phyloP scores from a whole-genome alignment of 2,329 filamentous ascomycete genomes.

The Coniochaeta sp. region DNA sequence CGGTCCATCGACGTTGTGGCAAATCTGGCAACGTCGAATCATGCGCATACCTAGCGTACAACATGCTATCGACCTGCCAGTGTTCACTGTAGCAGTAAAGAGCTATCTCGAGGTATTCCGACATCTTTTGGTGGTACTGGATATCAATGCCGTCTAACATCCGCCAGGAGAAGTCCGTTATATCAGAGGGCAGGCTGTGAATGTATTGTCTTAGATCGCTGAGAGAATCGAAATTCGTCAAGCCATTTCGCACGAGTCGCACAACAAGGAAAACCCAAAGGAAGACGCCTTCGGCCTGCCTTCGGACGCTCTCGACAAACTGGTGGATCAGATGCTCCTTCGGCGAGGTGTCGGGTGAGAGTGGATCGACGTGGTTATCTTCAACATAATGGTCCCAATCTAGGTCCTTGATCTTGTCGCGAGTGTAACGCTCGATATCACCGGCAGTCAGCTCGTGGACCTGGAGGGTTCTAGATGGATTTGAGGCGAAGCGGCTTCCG shows the following conservation, averaged over 20 bases:
- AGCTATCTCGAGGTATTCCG: neutral
- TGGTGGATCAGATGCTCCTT: neutral
- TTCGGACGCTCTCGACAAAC: slow-evolving; percentile 13
- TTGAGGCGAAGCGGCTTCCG: slow-evolving; percentile 15
- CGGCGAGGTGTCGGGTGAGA: no score
- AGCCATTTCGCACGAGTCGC: slow-evolving; percentile 13
- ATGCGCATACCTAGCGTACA: no score
- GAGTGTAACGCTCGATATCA: slow-evolving; percentile 16
- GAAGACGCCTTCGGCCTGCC: slow-evolving; percentile 20
- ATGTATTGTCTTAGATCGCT: slow-evolving; percentile 10
- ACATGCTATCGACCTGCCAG: no score
- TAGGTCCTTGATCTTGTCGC: slow-evolving; percentile 11
- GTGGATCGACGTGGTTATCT: neutral
- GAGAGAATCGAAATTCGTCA: slow-evolving; percentile 13
- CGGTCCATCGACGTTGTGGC: no score
- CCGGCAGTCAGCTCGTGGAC: slow-evolving; percentile 16
- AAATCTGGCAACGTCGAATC: no score
- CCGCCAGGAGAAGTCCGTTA: slow-evolving; percentile 14
- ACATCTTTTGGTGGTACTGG: neutral
- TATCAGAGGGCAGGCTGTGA: slow-evolving; percentile 9
- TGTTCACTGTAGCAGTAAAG: no score
- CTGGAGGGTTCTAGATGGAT: slow-evolving; percentile 11
- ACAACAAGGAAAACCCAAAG: slow-evolving; percentile 22
- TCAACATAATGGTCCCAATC: slow-evolving; percentile 6
- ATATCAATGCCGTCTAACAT: slow-evolving; percentile 9